phyloP scores from a whole-genome alignment of 306 rosid species.

The Malus orientalis region DNA sequence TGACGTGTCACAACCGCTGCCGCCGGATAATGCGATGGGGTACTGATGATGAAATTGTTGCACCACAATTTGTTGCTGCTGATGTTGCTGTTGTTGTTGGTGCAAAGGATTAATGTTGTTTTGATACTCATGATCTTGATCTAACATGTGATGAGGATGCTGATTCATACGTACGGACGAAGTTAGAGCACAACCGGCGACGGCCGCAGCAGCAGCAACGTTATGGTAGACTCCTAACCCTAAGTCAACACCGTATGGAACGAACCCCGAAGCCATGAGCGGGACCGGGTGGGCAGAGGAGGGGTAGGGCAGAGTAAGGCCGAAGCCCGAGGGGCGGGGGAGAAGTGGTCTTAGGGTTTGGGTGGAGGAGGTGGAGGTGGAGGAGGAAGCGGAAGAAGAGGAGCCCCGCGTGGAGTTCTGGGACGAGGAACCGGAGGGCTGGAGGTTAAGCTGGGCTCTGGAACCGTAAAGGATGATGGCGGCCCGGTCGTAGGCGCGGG shows the following conservation, averaged over 20 bases:
- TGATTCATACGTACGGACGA: background rate
- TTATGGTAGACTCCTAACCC: background rate
- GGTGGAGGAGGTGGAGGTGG: conserved; percentile 40
- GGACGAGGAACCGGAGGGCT: conserved; percentile 38
- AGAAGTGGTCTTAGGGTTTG: conserved; percentile 68
- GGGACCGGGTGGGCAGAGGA: conserved; percentile 24
- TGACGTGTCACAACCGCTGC: background rate
- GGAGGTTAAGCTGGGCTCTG: conserved; percentile 79
- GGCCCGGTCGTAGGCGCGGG: conserved; percentile 91
- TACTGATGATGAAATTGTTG: conserved; percentile 1
- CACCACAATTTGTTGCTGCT: background rate
- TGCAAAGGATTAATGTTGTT: background rate
- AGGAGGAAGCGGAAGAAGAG: conserved; percentile 20
- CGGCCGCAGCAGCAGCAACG: background rate
- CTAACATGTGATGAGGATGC: background rate
- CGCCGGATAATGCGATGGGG: background rate
- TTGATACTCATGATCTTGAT: background rate
- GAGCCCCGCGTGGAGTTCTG: conserved; percentile 18
- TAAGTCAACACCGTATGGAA: conserved; percentile 19
- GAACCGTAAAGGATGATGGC: conserved; percentile 81
- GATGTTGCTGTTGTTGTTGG: background rate
- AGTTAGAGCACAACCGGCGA: background rate
- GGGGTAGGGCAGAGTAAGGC: conserved; percentile 13
- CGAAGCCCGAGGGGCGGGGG: conserved; percentile 56
- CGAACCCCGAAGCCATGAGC: conserved; percentile 9